Percentiles rank a stretch among this genome's conserved stretches.
phyloP scores from a whole-genome alignment of 257 asterid species.

The Nicotiana benthamiana region DNA sequence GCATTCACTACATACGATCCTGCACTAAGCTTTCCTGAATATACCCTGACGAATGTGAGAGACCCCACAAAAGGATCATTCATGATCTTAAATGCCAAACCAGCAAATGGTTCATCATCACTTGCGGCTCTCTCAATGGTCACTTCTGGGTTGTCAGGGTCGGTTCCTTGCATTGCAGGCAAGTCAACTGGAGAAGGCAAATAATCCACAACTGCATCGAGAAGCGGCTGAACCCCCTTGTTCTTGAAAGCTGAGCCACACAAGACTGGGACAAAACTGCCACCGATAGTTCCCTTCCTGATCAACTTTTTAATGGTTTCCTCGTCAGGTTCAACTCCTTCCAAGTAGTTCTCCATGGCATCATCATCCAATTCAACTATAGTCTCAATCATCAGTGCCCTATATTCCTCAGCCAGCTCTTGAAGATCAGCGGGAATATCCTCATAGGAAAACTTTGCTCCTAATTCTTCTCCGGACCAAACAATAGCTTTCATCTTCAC shows the following conservation, averaged over 20 bases:
- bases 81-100: constrained; percentile 95
- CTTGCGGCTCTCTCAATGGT: constrained; percentile 40
- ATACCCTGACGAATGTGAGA: constrained; percentile 81
- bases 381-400: constrained; percentile 64
- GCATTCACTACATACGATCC: constrained; percentile 82
- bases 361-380: constrained; percentile 72
- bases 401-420: constrained; percentile 64
- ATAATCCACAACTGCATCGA: constrained; percentile 84
- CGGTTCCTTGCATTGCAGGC: constrained; percentile 86
- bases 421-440: constrained; percentile 72
- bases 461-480: constrained; percentile 96
- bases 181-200: constrained; percentile 86
- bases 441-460: constrained; percentile 76
- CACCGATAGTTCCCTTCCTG: constrained; percentile 59
- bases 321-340: constrained; percentile 88
- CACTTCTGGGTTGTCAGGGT: constrained; percentile 81
- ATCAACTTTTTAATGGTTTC: constrained; percentile 56
- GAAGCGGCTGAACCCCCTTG: constrained; percentile 89
- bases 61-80: constrained; percentile 88
- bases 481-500: constrained; percentile 72
- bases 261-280: constrained; percentile 71
- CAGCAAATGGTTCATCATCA: constrained; percentile 80
- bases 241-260: constrained; percentile 97
- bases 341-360: constrained; percentile 84
- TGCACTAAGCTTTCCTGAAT: constrained; percentile 76